Evolutionary conservation across 2,329 filamentous ascomycete genomes (phyloP).

Genomic region (Botryotinia calthae): DNA sequence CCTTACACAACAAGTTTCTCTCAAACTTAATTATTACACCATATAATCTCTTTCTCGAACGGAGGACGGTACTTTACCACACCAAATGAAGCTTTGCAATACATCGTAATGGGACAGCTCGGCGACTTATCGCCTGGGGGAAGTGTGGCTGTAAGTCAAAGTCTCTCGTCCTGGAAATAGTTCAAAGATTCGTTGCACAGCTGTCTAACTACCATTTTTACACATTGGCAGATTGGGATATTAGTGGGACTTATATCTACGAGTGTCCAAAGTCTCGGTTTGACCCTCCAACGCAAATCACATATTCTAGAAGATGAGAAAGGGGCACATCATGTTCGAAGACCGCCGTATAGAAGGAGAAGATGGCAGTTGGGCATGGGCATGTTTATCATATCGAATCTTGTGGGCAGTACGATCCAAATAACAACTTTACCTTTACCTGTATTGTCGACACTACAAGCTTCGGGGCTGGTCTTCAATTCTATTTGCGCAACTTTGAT

Average conservation of each 20-base stretch:
- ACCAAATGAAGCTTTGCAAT: constrained; percentile 38
- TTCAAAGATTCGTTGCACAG: constrained; percentile 14
- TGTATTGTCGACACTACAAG: constrained; percentile 91
- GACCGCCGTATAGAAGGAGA: constrained; percentile 84
- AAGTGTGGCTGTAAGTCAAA: constrained; percentile 65
- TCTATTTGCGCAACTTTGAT: constrained; percentile 94
- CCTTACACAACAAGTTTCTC: constrained; percentile 6
- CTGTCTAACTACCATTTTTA: constrained; percentile 19
- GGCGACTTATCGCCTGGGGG: constrained; percentile 75
- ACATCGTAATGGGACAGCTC: constrained; percentile 62
- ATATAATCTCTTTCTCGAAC: constrained; percentile 15
- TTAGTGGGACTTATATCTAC: constrained; percentile 91
- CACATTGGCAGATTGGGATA: constrained; percentile 70
- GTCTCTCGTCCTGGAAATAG: constrained; percentile 24
- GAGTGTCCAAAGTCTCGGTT: constrained; percentile 88
- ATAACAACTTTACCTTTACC: constrained; percentile 94
- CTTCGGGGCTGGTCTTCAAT: constrained; percentile 96
- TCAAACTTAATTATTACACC: constrained; percentile 12
- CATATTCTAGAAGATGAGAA: constrained; percentile 98
- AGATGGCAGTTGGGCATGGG: constrained; percentile 97
- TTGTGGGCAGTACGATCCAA: constrained; percentile 93
- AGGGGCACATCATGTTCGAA: constrained; percentile 67
- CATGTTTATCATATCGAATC: constrained; percentile 93
- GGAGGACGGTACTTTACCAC: constrained; percentile 20
- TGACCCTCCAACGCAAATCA: constrained; percentile 96